Base-by-base conservation (phyloP, 495 filamentous ascomycete species). In the Corynascus novoguineensis region DNA sequence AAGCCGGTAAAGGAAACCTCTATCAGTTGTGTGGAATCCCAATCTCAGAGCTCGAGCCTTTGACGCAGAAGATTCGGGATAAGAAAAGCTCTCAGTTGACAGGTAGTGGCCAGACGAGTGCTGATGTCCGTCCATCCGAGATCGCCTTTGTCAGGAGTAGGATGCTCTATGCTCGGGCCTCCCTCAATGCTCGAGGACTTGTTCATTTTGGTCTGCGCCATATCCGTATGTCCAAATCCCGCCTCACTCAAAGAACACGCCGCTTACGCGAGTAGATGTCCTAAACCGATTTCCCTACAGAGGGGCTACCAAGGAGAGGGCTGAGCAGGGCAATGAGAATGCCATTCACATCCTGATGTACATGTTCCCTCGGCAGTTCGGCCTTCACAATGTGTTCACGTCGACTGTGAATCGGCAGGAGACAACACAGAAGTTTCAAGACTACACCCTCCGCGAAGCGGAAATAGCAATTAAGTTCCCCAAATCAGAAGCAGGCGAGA, bases 291-390 rank as follows among this genome's bases (percentile, higher is more conserved):
- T 81, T 64, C 72, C 79, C 0, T 72, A 81, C 54, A 60, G 44
- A 15, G n/a, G 40, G 1, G 40, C 60, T 1, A 21, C 57, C 4
- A 50, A 59, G 5, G 48, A n/a, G 7, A 60, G 45, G 35, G 37
- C 28, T 1, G 29, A 67, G 5, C 64, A 73, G 7, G 77, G 80
- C 48, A 66, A 68, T n/a, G 61, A 72, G 4, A 78, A 87, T 50
- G 87, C 83, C 0, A 64, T 85, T 7, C 89, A 87, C 57, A 72
- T 97, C 25, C 81, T 96, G 82, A 90, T 89, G 72, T 92, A 98
- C 68, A 84, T 98, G 1, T 98, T 98, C 60, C 93, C 93, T 29
- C 79, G 86, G 19, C 90, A 97, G 67, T 97, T 95, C 65, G 83
- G 83, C 4, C 73, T 98, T 12, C 88, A 92, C 61, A 98, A 96